phyloP scores from a whole-genome alignment of 1,284 basidiomycete species.

The Sanguinoderma infundibulare region DNA sequence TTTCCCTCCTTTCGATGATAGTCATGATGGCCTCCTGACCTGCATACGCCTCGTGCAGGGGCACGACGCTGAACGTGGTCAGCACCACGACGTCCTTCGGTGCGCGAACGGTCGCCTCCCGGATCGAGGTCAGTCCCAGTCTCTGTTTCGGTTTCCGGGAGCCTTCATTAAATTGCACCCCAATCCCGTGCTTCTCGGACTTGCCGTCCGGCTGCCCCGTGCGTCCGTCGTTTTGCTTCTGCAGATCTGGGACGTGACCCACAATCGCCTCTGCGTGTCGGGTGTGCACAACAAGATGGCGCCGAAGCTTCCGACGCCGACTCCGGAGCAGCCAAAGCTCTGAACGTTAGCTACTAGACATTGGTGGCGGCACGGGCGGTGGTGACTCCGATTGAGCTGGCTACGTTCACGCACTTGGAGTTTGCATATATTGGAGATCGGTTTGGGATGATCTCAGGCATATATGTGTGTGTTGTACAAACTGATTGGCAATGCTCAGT shows the following conservation, averaged over 20 bases:
- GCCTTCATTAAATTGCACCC: too few relatives aligned
- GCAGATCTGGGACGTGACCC: slow-evolving; percentile 36
- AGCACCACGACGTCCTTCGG: slow-evolving; percentile 12
- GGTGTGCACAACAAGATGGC: slow-evolving; percentile 45
- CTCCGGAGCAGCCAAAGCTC: background rate
- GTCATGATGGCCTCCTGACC: background rate
- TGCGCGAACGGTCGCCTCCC: slow-evolving; percentile 6
- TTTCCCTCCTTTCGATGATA: background rate
- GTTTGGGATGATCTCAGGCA: too few relatives aligned
- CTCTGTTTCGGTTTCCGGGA: background rate
- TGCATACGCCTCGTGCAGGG: slow-evolving; percentile 3
- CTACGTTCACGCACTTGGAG: background rate
- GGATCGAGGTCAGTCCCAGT: slow-evolving; percentile 8
- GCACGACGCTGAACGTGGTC: slow-evolving; percentile 12
- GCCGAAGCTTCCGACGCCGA: slow-evolving; percentile 12
- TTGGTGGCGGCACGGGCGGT: background rate
- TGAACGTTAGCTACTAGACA: too few relatives aligned
- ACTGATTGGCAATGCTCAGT: too few relatives aligned
- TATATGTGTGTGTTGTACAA: too few relatives aligned
- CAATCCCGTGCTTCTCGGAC: background rate
- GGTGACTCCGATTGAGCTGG: background rate
- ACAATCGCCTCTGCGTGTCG: slow-evolving; percentile 45
- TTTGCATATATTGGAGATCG: too few relatives aligned
- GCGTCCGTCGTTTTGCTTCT: background rate
- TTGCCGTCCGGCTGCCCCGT: background rate